phyloP scores from a whole-genome alignment of 495 filamentous ascomycete species.

The Neurospora sp. region DNA sequence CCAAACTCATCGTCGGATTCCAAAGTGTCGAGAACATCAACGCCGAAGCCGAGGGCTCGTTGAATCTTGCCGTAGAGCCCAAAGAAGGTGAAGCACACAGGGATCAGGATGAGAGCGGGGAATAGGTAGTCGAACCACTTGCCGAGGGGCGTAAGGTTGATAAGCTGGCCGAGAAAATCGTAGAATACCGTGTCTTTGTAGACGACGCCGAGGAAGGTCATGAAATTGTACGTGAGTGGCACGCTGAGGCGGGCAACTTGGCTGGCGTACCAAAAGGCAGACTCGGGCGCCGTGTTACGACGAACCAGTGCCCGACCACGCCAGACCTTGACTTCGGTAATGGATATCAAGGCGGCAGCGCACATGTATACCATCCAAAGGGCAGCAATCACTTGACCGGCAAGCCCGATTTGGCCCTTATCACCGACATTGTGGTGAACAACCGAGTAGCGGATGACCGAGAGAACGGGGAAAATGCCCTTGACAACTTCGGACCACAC shows the following conservation, averaged over 20 bases:
- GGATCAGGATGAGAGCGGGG: slow-evolving; percentile 74
- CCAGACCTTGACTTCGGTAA: slow-evolving; percentile 90
- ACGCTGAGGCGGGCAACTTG: slow-evolving; percentile 86
- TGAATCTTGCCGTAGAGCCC: slow-evolving; percentile 78
- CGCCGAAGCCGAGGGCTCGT: slow-evolving; percentile 65
- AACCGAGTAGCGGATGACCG: slow-evolving; percentile 75
- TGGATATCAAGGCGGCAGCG: slow-evolving; percentile 68
- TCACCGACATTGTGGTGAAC: slow-evolving; percentile 61
- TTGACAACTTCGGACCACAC: slow-evolving; percentile 91
- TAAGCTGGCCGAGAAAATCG: slow-evolving; percentile 69
- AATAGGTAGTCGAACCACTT: slow-evolving; percentile 81
- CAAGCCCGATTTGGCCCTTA: slow-evolving; percentile 65
- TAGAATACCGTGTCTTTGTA: slow-evolving; percentile 74
- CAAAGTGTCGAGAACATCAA: slow-evolving; percentile 59
- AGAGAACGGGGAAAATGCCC: slow-evolving; percentile 60
- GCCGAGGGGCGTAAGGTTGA: slow-evolving; percentile 77
- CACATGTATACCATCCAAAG: slow-evolving; percentile 91
- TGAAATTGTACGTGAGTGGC: slow-evolving; percentile 88
- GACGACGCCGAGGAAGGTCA: slow-evolving; percentile 70
- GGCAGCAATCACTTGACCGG: slow-evolving; percentile 72
- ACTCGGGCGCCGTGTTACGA: slow-evolving; percentile 82
- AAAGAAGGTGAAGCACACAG: slow-evolving; percentile 73
- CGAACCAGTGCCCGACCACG: slow-evolving; percentile 82
- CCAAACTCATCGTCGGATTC: slow-evolving; percentile 56
- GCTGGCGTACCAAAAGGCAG: slow-evolving; percentile 87